Evolutionary conservation across 2,329 filamentous ascomycete genomes (phyloP).

Genomic region (Fusarium verticillioides): DNA sequence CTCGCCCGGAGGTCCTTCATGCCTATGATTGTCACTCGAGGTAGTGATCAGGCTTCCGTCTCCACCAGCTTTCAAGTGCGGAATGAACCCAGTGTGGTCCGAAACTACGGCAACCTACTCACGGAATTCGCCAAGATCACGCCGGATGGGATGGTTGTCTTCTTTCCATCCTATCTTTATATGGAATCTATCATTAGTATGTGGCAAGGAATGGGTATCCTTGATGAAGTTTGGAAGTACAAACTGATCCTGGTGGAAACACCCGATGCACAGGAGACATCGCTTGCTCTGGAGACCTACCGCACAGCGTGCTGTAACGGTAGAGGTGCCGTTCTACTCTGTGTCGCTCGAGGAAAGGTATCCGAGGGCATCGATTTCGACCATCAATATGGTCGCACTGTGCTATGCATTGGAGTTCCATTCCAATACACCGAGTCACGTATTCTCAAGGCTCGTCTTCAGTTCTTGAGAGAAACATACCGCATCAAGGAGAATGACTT

Average conservation of each 20-base stretch:
- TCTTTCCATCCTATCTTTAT: conserved; percentile 98
- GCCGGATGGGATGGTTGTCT: conserved; percentile 97
- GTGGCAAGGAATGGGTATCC: conserved; percentile 98
- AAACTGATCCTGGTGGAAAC: conserved; percentile 98
- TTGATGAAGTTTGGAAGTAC: conserved; percentile 99
- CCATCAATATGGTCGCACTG: conserved; percentile 95
- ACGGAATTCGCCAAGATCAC: conserved; percentile 97
- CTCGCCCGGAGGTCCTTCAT: conserved; percentile 93
- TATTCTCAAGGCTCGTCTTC: conserved; percentile 92
- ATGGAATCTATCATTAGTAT: conserved; percentile 99
- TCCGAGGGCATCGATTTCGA: conserved; percentile 99
- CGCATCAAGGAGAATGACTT: conserved; percentile 98
- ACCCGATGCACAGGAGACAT: conserved; percentile 96
- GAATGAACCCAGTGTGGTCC: conserved; percentile 95
- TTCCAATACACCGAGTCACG: conserved; percentile 99
- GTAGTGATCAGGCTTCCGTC: conserved; percentile 91
- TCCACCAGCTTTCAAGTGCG: conserved; percentile 95
- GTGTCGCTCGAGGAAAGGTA: conserved; percentile 96
- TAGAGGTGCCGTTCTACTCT: conserved; percentile 89
- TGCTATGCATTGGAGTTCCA: conserved; percentile 94
- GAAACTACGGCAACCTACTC: conserved; percentile 93
- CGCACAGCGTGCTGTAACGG: conserved; percentile 98
- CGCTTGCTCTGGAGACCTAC: conserved; percentile 93
- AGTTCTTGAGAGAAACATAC: conserved; percentile 97
- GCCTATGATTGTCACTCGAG: conserved; percentile 96